These are phyloP conservation scores for Wallacemonas collosoma DNA, from an alignment of 208 protist species.

Conservation along the genomic window DNA sequence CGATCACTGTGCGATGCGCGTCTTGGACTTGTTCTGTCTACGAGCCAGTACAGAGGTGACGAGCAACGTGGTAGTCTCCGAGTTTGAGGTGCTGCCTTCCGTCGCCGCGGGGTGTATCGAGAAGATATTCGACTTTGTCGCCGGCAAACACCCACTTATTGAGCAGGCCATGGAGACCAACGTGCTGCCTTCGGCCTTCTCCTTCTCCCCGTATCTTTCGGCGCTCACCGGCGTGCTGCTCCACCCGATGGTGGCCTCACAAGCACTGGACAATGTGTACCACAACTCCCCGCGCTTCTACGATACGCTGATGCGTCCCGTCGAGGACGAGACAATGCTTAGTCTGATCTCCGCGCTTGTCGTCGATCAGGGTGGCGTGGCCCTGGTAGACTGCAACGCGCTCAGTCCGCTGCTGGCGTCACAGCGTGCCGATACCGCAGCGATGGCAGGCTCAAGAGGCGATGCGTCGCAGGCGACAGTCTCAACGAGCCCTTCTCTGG, in stretches of 20 bases:
- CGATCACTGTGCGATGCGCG: conserved; percentile 51
- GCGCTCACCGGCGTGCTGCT: conserved; percentile 78
- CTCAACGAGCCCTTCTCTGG: conserved; percentile 20
- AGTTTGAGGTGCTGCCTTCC: conserved; percentile 79
- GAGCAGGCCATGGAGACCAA: conserved; percentile 43
- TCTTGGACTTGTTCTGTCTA: conserved; percentile 79
- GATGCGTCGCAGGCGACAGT: conserved; percentile 12
- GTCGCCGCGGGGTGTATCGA: conserved; percentile 75
- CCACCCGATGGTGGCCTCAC: conserved; percentile 59
- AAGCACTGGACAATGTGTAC: conserved; percentile 68
- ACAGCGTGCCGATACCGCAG: background rate
- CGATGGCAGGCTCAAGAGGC: background rate
- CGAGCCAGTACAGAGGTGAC: conserved; percentile 51
- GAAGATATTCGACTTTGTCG: conserved; percentile 69
- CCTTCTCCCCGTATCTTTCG: conserved; percentile 65
- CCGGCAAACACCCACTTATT: conserved; percentile 63
- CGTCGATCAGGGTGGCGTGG: conserved; percentile 36
- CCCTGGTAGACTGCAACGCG: conserved; percentile 81
- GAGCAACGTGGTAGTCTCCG: conserved; percentile 66
- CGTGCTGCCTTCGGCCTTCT: conserved; percentile 43
- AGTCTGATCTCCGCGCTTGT: conserved; percentile 51
- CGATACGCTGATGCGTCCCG: conserved; percentile 64
- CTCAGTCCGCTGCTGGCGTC: conserved; percentile 61
- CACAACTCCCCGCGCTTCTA: conserved; percentile 76
- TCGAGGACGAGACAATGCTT: conserved; percentile 65